Conservation (phyloP, 2,329 filamentous ascomycete species). For the Hymenoscyphus fructigenus region DNA sequence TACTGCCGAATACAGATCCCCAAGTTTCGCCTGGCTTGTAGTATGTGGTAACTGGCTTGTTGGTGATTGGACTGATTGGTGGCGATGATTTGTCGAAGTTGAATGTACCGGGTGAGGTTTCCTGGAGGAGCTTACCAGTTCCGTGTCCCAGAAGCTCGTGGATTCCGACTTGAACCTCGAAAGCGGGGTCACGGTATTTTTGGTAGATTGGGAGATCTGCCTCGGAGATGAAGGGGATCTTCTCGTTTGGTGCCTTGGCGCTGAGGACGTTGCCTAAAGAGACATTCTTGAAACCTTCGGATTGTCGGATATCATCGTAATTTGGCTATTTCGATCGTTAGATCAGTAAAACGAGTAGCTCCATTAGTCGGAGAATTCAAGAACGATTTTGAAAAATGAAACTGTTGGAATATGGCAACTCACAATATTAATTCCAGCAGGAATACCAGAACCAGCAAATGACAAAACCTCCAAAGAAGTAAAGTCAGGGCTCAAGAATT, state of each 20-base stretch:
- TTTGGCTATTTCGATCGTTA: slow-evolving; percentile 48
- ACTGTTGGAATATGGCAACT: slow-evolving; percentile 9
- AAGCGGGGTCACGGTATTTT: slow-evolving; percentile 78
- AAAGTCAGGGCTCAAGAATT: slow-evolving; percentile 92
- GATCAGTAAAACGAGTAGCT: background rate
- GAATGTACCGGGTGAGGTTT: slow-evolving; percentile 76
- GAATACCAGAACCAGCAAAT: slow-evolving; percentile 66
- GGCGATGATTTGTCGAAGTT: slow-evolving; percentile 87
- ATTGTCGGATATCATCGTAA: slow-evolving; percentile 77
- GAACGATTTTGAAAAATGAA: too few relatives aligned
- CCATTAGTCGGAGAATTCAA: too few relatives aligned
- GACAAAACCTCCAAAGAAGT: slow-evolving; percentile 89
- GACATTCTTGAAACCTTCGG: slow-evolving; percentile 88
- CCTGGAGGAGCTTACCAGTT: slow-evolving; percentile 90
- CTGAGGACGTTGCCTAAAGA: slow-evolving; percentile 90
- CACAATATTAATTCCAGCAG: slow-evolving; percentile 64
- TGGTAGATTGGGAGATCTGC: slow-evolving; percentile 76
- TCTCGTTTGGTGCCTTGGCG: slow-evolving; percentile 89
- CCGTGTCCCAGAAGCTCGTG: slow-evolving; percentile 89
- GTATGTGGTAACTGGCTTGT: slow-evolving; percentile 77
- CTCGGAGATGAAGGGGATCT: slow-evolving; percentile 83
- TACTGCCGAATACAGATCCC: slow-evolving; percentile 85
- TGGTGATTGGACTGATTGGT: slow-evolving; percentile 75
- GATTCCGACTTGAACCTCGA: slow-evolving; percentile 93
- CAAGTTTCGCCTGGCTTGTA: slow-evolving; percentile 96